Evolutionary conservation across 768 basidiomycete genomes (phyloP).

Genomic region (Calocybe gangraenosa): DNA sequence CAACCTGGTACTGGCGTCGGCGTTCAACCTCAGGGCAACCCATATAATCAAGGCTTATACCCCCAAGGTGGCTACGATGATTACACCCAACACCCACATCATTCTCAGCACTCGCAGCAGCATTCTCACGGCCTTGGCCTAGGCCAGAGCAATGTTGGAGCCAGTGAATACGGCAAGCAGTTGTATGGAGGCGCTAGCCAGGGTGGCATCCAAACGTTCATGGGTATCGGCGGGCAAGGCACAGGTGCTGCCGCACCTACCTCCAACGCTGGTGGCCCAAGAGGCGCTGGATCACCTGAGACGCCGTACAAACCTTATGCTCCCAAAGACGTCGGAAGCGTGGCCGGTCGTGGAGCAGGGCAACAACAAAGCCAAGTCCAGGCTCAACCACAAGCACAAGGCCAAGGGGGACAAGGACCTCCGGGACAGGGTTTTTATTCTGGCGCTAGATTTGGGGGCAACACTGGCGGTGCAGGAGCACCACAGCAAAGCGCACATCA

Average conservation of each 20-base stretch:
- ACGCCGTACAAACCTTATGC: conserved; percentile 73
- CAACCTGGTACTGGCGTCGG: conserved; percentile 53
- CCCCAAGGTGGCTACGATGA: conserved; percentile 50
- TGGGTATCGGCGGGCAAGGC: conserved; percentile 55
- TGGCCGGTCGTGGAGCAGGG: conserved; percentile 39
- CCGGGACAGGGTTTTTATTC: conserved; percentile 51
- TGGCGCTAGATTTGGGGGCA: conserved; percentile 40
- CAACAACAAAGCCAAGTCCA: conserved; percentile 42
- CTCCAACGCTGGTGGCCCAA: conserved; percentile 41
- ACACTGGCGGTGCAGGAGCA: conserved; percentile 30
- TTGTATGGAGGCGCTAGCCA: conserved; percentile 44
- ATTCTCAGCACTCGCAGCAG: conserved; percentile 50
- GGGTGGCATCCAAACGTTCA: conserved; percentile 66
- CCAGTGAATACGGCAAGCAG: conserved; percentile 41
- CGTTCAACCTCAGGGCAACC: conserved; percentile 47
- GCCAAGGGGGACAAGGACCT: conserved; percentile 43
- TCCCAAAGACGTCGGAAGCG: conserved; percentile 57
- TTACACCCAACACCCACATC: conserved; percentile 44
- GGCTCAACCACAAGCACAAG: conserved; percentile 49
- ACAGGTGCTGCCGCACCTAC: conserved; percentile 33
- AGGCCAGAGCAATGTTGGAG: conserved; percentile 35
- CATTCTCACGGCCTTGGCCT: conserved; percentile 51
- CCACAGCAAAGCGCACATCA: conserved; percentile 40
- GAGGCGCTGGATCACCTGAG: conserved; percentile 62
- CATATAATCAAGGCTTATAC: conserved; percentile 62